A percentile compares a stretch with the other conserved stretches of the same genome.
Conservation (phyloP, 208 protist genomes). For the Tritrichomonas musculus region DNA sequence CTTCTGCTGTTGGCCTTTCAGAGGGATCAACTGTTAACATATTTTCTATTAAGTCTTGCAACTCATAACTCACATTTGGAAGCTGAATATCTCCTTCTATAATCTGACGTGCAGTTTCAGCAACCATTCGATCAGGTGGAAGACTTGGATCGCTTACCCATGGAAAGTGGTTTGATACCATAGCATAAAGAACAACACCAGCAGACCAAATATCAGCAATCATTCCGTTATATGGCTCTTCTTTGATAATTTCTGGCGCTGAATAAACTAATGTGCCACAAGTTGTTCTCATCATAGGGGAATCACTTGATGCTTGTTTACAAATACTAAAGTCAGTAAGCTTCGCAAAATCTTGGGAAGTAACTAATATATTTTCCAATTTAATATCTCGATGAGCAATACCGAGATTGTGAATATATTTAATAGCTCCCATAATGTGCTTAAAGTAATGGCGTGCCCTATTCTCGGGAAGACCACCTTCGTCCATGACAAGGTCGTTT, state of each 20-base stretch:
- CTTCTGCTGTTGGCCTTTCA: neutral
- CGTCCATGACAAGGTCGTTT: neutral
- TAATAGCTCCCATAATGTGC: slow-evolving; percentile 3
- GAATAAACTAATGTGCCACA: neutral
- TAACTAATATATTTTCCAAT: neutral
- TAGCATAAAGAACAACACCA: neutral
- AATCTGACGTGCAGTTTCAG: neutral
- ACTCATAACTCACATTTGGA: neutral
- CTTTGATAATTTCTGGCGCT: slow-evolving; percentile 1
- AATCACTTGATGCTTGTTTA: neutral
- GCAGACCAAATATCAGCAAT: slow-evolving; percentile 7
- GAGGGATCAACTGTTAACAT: neutral
- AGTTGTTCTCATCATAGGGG: neutral
- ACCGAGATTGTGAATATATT: neutral
- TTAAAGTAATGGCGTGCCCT: neutral
- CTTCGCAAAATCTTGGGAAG: neutral
- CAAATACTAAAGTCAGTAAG: neutral
- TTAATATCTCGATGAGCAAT: neutral
- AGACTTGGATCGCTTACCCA: neutral
- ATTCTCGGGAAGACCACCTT: neutral
- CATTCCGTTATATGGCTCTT: slow-evolving; percentile 3
- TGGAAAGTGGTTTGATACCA: neutral
- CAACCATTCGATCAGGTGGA: neutral
- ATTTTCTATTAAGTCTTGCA: neutral
- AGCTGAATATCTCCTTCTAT: neutral